phyloP scores from a whole-genome alignment of 1,139 yeast genomes.

The Hansenula sp. region DNA sequence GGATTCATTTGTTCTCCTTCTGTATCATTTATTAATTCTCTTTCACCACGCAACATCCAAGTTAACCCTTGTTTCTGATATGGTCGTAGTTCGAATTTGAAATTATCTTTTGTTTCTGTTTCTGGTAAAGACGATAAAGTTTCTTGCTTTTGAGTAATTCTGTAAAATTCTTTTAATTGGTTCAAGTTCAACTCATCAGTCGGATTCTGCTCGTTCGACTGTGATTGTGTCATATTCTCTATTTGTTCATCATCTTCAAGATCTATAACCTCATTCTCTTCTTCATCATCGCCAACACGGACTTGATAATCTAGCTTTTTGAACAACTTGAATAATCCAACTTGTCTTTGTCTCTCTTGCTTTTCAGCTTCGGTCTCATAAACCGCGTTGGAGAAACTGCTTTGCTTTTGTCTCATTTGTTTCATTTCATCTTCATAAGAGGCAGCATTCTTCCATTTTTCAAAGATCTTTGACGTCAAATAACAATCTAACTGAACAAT shows the following conservation, averaged over 20 bases:
- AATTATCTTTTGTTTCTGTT: conserved; percentile 54
- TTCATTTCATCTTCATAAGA: conserved; percentile 13
- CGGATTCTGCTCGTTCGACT: conserved; percentile 5
- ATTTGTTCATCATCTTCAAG: conserved; percentile 19
- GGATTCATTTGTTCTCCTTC: conserved; percentile 70
- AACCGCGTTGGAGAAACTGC: conserved; percentile 9
- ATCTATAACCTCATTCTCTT: conserved; percentile 27
- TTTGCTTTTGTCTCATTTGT: conserved; percentile 15
- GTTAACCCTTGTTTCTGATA: conserved; percentile 80
- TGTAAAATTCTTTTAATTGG: conserved; percentile 73
- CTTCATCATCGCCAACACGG: conserved; percentile 14
- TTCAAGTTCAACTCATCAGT: conserved; percentile 51
- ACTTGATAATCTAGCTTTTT: conserved; percentile 37
- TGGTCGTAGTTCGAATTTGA: conserved; percentile 52
- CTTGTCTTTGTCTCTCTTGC: conserved; percentile 48
- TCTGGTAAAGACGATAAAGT: conserved; percentile 48
- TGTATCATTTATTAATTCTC: conserved; percentile 33
- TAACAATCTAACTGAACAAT: conserved; percentile 60
- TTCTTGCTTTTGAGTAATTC: conserved; percentile 53
- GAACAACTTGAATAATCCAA: conserved; percentile 54
- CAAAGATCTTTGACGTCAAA: conserved; percentile 51
- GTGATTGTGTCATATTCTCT: not conserved
- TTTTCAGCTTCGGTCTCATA: conserved; percentile 54
- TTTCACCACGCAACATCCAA: conserved; percentile 75
- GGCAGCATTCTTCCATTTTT: conserved; percentile 11